These are phyloP conservation scores for Aquilaria sinensis DNA, from an alignment of 345 rosid genomes.

Conservation along the genomic window DNA sequence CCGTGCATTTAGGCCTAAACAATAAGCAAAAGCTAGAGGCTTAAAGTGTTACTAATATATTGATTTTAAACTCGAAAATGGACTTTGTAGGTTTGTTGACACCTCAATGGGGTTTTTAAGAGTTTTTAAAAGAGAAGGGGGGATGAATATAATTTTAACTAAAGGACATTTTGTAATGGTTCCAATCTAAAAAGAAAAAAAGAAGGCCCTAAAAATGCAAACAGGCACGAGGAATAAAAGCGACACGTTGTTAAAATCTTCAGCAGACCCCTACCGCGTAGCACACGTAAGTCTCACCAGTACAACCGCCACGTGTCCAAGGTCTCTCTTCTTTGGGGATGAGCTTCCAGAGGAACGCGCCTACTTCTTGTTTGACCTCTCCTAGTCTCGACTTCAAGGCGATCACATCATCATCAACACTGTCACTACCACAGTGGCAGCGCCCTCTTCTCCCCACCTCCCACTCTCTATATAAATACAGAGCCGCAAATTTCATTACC, in stretches of 20 bases:
- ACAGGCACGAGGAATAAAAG: slow-evolving; percentile 6
- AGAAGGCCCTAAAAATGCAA: no score
- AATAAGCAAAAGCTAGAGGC: no score
- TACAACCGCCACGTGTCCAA: background rate
- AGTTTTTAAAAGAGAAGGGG: no score
- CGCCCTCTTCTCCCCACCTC: background rate
- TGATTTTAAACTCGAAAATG: no score
- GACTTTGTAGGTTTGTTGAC: no score
- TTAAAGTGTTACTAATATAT: no score
- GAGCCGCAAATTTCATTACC: slow-evolving; percentile 9
- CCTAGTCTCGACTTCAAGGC: background rate
- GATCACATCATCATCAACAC: background rate
- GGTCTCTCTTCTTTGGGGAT: background rate
- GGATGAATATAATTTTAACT: no score
- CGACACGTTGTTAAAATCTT: slow-evolving; percentile 5
- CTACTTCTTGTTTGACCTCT: slow-evolving; percentile 6
- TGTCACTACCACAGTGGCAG: background rate
- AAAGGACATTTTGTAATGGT: no score
- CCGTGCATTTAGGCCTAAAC: no score
- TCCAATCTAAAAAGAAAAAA: no score
- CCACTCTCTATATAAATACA: background rate
- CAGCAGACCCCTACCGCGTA: slow-evolving; percentile 5
- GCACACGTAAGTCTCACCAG: background rate
- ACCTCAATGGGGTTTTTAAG: no score
- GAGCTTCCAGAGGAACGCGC: slow-evolving; percentile 17